Conservation (phyloP, 2,329 filamentous ascomycete species). For the Chaetomium strumarium region DNA sequence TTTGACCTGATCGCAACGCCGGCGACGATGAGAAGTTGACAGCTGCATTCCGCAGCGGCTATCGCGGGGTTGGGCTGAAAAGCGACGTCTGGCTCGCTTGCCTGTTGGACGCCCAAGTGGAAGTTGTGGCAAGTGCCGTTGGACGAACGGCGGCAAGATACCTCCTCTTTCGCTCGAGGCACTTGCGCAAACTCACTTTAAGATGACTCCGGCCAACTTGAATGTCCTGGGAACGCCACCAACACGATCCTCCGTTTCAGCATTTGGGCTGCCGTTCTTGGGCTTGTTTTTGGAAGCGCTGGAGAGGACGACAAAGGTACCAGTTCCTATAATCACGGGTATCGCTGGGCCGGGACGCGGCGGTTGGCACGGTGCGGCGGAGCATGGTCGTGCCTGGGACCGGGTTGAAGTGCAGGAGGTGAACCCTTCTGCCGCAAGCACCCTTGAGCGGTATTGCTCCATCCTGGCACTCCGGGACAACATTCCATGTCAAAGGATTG, state of each 20-base stretch:
- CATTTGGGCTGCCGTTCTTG: too few species aligned
- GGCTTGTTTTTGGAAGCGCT: too few species aligned
- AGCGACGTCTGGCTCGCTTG: constrained; percentile 6
- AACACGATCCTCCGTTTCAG: background rate
- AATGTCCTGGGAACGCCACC: background rate
- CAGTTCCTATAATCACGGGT: too few species aligned
- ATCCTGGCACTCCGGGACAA: too few species aligned
- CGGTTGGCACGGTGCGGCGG: too few species aligned
- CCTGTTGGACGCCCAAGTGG: constrained; percentile 6
- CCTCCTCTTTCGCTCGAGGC: background rate
- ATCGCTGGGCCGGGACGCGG: too few species aligned
- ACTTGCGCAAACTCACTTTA: background rate
- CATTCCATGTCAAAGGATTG: too few species aligned
- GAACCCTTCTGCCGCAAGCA: too few species aligned
- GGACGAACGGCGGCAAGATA: background rate
- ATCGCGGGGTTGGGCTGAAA: constrained; percentile 5
- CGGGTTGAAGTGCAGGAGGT: too few species aligned
- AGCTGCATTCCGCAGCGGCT: background rate
- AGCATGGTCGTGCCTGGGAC: too few species aligned
- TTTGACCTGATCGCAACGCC: constrained; percentile 1
- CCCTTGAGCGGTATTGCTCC: too few species aligned
- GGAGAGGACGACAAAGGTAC: too few species aligned
- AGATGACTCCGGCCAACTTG: background rate
- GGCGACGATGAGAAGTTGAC: constrained; percentile 4
- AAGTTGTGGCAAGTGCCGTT: constrained; percentile 2